Evolutionary conservation across 805 yeast genomes (phyloP), one percentile per base, ranked within the genome.

Genomic region (Starmerella vaccinii): DNA sequence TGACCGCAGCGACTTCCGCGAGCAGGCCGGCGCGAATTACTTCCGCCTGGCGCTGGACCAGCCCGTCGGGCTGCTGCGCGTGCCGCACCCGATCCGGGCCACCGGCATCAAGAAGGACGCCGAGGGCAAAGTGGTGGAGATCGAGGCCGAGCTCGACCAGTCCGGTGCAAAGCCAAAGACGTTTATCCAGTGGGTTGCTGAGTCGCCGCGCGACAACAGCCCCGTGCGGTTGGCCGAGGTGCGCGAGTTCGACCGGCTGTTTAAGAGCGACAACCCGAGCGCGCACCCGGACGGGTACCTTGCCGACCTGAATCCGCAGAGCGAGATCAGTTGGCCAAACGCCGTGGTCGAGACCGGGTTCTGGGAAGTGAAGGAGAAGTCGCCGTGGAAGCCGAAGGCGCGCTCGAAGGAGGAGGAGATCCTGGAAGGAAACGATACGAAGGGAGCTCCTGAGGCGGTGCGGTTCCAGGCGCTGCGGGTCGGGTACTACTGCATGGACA

Each of bases 391-490:
- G 27, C 74, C 81, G 26, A 73, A 75, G 29, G 73, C 74, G 35
- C 75, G 78, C 46, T 71, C 75, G 35, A 85, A 87, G 65, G 61
- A 57, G 23, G 67, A 60, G 46, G 68, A 73, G 46, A 74, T 75
- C 63, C 82, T 88, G 57, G 73, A 76, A 59, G 97, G 92, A 65
- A 74, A 76, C 53, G 68, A 68, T 35, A 74, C 74, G 30, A 69
- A 74, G 56, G 68, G 75, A 19, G 76, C 78, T 3, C 77, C 80
- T 42, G 95, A 89, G 66, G 77, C 89, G n/a, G 87, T 85, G 29
- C 79, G 98, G 68, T 92, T 92, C 87, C 98, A 92, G 72, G 98
- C 95, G 27, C 77, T 92, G 68, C 80, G 98, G 71, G 90, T 86
- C 42, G 98, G 98, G 27, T 92, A 92, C 69, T 92, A 88, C 77